A percentile compares a stretch with the other conserved stretches of the same genome.
Conservation (phyloP, 2,329 filamentous ascomycete genomes). For the Arachnopeziza araneosa region DNA sequence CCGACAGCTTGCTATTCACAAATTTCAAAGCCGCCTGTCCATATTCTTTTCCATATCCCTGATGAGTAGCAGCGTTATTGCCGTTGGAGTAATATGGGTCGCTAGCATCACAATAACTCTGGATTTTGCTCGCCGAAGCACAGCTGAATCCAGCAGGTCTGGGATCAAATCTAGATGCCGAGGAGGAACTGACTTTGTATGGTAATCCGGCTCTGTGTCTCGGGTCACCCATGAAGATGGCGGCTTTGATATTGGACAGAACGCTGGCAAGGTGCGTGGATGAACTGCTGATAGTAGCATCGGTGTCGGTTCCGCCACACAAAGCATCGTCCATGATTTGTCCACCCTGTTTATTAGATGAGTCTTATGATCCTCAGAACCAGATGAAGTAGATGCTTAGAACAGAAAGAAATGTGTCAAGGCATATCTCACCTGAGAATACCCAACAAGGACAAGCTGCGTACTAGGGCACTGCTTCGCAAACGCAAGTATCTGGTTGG, state of each 20-base stretch:
- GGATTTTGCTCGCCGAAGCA: conserved; percentile 45
- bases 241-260: conserved; percentile 52
- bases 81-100: conserved; percentile 61
- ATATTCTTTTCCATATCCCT: conserved; percentile 52
- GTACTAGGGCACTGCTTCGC: conserved; percentile 51
- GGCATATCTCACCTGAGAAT: conserved; percentile 46
- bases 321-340: conserved; percentile 59
- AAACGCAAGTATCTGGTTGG: conserved; percentile 52
- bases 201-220: conserved; percentile 48
- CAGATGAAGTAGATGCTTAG: background rate
- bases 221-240: conserved; percentile 61
- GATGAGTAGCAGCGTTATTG: conserved; percentile 47
- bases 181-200: conserved; percentile 58
- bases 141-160: conserved; percentile 49
- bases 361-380: background rate
- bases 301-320: conserved; percentile 49
- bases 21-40: conserved; percentile 50
- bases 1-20: conserved; percentile 45
- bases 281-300: conserved; percentile 40
- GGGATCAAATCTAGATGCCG: conserved; percentile 49
- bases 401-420: no score
- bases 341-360: conserved; percentile 40
- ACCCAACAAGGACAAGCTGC: conserved; percentile 55
- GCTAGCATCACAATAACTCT: conserved; percentile 54
- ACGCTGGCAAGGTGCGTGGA: conserved; percentile 41